Base-by-base conservation (phyloP, 805 yeast species). In the Cyberlindnera mississippiensis region DNA sequence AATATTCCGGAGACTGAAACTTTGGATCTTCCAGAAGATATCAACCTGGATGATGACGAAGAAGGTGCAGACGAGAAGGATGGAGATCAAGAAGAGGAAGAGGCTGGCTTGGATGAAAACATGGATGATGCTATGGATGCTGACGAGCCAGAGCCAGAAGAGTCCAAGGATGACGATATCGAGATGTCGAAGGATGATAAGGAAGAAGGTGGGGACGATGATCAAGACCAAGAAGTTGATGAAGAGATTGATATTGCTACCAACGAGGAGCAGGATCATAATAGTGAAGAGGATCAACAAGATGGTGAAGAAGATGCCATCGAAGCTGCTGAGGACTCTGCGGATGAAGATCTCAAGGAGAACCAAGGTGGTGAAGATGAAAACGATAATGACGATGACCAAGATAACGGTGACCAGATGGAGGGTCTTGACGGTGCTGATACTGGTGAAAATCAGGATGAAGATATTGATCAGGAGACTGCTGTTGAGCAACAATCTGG, bases 21-120 rank as follows among this genome's bases (percentile, higher is more conserved):
- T 3, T 68, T 91, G 50, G 96, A 93, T 17, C 69, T 91, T 22
- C 97, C 98, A 0, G 98, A 93, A 13, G 96, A 90, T 54, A 76
- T 91, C 72, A 80, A 91, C 52, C 68, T 91, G 24, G 98, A 91
- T 56, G 80, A 81, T n/a, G 95, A 77, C 18, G 82, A 73, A 5
- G 90, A 80, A 10, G 77, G 69, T 2, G 75, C 65, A 2, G 73
- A 63, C 6, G 72, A 69, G n/a, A 72, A 67, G 2, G 74, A 68
- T 6, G 72, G n/a, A n/a, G n/a, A n/a, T n/a, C n/a, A 59, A 2
- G 60, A 52, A 28, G 66, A 57, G 1, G 59, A 53, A 27, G 64
- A 58, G 8, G 63, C 63, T 2, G 58, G 53, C 38, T 62, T 62
- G 13, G 66, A 59, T 31, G 66, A 56, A 28, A 60, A 60, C 18